Evolutionary conservation across 2,329 filamentous ascomycete genomes (phyloP).

Genomic region (Colletotrichum sp.): DNA sequence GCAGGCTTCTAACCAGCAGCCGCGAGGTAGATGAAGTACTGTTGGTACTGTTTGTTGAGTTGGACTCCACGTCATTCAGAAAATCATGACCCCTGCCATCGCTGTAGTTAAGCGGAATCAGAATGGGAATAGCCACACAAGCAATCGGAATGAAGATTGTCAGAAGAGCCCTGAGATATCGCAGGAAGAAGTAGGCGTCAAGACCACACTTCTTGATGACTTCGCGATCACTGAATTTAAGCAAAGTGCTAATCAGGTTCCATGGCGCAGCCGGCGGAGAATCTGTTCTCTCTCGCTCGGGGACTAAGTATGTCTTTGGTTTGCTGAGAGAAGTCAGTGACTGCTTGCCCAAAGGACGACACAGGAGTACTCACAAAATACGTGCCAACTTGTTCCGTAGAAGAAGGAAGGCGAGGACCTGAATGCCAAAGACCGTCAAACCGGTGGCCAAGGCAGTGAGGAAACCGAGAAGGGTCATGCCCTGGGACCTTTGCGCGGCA

Average conservation of each 20-base stretch:
- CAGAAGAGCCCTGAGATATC: constrained; percentile 79
- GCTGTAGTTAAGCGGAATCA: constrained; percentile 83
- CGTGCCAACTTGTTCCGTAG: constrained; percentile 79
- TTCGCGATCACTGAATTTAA: constrained; percentile 75
- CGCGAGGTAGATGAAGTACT: constrained; percentile 2
- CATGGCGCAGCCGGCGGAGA: constrained; percentile 66
- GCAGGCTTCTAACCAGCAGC: background rate
- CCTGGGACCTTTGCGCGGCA: constrained; percentile 31
- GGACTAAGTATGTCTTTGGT: constrained; percentile 85
- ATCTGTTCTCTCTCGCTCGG: constrained; percentile 82
- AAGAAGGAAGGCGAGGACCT: constrained; percentile 74
- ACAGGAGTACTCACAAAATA: constrained; percentile 71
- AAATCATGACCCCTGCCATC: constrained; percentile 67
- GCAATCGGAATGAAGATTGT: constrained; percentile 91
- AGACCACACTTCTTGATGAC: constrained; percentile 95
- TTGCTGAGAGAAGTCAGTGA: constrained; percentile 56
- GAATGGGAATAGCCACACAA: constrained; percentile 78
- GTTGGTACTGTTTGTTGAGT: background rate
- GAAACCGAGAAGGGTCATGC: constrained; percentile 61
- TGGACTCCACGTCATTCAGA: constrained; percentile 38
- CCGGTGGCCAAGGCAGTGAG: constrained; percentile 69
- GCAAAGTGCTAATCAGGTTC: constrained; percentile 62
- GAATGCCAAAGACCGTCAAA: constrained; percentile 66
- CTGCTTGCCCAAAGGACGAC: background rate
- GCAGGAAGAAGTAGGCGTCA: constrained; percentile 96